Base-by-base conservation (phyloP, 1,284 basidiomycete genomes). In the Agroathelia rolfsii region DNA sequence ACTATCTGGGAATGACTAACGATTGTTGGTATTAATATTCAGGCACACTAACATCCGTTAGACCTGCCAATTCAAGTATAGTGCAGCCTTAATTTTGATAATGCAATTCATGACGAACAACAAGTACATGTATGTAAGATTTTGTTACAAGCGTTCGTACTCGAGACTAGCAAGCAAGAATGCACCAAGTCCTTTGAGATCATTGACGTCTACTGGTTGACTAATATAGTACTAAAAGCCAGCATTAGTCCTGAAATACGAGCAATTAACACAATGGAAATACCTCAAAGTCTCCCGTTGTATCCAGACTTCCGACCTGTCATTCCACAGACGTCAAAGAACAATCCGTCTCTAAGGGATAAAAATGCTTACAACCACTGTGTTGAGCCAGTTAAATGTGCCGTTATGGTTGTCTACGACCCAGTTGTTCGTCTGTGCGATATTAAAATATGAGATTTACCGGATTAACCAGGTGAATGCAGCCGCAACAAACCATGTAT, bases 131-230 rank as follows among this genome's bases (percentile, higher is more conserved):
- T 24, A 24, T 9, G 8, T 24, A n/a, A 24, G n/a, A 24, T 9
- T 24, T 24, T n/a, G n/a, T 32, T 37, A 50, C 22, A 59, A 36
- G 32, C 42, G 51, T 38, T 68, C 64, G 30, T 55, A 58, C 40
- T 69, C 65, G 30, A 66, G 40, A 39, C 65, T 67, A 1, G 64
- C 66, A n/a, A 68, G 47, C 5, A 66, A 40, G 41, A 68, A 68
- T 0, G 64, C 59, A 1, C 63, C 63, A 15, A 65, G 32, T 10
- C 66, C 66, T 41, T 68, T 67, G 18, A 69, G 50, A 40, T 68
- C 64, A 37, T 68, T 65, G 13, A 61, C 21, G 28, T 55, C 50
- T 8, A 50, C 53, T 2, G 53, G 47, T 30, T 59, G 51, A 33
- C 56, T 54, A 35, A 64, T 48, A 38, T 65, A 64, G 45, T 67